Evolutionary conservation across 2,329 filamentous ascomycete species (phyloP).

Genomic region (Aspergillus viridinutans): DNA sequence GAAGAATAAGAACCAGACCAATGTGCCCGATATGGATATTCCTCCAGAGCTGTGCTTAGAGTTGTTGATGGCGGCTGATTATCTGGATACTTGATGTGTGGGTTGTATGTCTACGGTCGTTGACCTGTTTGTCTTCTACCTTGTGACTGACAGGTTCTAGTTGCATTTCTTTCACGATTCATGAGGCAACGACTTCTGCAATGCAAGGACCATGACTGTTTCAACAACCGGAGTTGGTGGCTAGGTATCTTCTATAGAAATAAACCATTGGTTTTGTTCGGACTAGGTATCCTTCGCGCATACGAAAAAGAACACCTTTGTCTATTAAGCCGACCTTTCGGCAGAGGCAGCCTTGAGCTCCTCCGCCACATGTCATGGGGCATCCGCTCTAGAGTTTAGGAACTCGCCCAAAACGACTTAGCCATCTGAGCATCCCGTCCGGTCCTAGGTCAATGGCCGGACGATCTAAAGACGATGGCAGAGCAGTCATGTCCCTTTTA

Average conservation of each 20-base stretch:
- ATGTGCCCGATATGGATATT: constrained; percentile 64
- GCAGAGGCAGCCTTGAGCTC: not conserved
- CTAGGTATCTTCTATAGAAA: not conserved
- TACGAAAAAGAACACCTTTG: not conserved
- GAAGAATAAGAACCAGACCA: constrained; percentile 56
- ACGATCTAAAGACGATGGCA: constrained; percentile 50
- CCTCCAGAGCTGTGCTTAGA: constrained; percentile 62
- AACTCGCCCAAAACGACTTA: not conserved
- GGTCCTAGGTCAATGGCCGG: constrained; percentile 31
- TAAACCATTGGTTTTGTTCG: not conserved
- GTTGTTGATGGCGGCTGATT: constrained; percentile 64
- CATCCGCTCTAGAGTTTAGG: not conserved
- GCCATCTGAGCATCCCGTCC: constrained; percentile 39
- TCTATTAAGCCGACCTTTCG: not conserved
- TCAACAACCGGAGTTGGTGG: not conserved
- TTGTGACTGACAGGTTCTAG: not conserved
- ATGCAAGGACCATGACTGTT: not conserved
- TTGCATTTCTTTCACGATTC: not conserved
- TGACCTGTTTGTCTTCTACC: not conserved
- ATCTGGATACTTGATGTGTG: constrained; percentile 47
- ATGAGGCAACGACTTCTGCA: not conserved
- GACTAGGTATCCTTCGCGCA: not conserved
- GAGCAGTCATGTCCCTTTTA: constrained; percentile 27
- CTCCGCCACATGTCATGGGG: not conserved
- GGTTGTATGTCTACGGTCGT: not conserved